A percentile compares a stretch with the other conserved stretches of the same genome.
These are phyloP conservation scores for Candida boleticola DNA, from an alignment of 805 yeast species.

Conservation along the genomic window DNA sequence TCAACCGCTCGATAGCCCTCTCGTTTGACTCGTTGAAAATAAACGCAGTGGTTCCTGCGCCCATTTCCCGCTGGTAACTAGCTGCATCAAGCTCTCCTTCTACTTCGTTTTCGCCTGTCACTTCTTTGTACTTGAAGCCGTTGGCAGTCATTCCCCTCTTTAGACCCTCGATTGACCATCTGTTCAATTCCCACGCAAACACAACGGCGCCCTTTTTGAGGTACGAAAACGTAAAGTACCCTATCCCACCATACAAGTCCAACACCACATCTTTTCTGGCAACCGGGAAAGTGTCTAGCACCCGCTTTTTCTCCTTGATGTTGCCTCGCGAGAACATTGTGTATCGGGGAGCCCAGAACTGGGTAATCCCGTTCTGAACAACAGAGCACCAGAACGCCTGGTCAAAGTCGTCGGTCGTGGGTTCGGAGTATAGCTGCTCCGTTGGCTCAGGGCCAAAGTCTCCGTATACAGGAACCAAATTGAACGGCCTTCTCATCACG, in stretches of 20 bases:
- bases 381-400: conserved; percentile 69
- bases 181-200: conserved; percentile 80
- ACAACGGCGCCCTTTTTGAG: conserved; percentile 53
- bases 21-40: conserved; percentile 68
- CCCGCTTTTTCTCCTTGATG: conserved; percentile 72
- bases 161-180: conserved; percentile 80
- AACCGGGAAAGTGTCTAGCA: conserved; percentile 42
- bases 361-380: conserved; percentile 71
- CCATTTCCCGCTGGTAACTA: conserved; percentile 12
- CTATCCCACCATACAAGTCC: conserved; percentile 83
- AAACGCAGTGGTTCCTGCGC: conserved; percentile 31
- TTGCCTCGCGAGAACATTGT: conserved; percentile 91
- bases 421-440: conserved; percentile 25
- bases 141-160: conserved; percentile 51
- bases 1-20: conserved; percentile 42
- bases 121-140: conserved; percentile 36
- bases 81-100: conserved; percentile 28
- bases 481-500: conserved; percentile 61
- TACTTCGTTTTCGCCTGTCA: neutral
- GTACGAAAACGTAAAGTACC: conserved; percentile 76
- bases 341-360: conserved; percentile 79
- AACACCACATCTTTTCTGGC: conserved; percentile 46
- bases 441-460: conserved; percentile 54
- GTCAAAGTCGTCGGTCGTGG: conserved; percentile 43
- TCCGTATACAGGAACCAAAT: conserved; percentile 60